phyloP scores from a whole-genome alignment of 805 yeast species.

The Saccharomycopsis sp. region DNA sequence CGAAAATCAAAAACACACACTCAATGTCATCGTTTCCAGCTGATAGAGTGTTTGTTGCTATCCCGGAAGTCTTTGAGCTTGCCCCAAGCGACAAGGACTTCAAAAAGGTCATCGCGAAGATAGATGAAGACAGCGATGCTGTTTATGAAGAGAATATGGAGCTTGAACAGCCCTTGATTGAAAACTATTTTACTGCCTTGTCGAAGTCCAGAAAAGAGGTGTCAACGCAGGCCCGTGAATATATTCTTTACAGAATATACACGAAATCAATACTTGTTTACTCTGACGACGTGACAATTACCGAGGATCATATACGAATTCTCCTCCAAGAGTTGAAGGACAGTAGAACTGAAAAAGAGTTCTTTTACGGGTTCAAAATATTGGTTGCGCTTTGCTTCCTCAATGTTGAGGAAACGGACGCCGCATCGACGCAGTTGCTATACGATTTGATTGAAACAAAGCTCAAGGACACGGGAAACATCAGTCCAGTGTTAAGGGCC shows the following conservation, averaged over 20 bases:
- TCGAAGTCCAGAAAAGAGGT: slow-evolving; percentile 7
- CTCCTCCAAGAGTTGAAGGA: slow-evolving; percentile 6
- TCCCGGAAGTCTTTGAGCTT: not conserved
- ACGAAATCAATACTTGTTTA: not conserved
- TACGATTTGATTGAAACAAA: slow-evolving; percentile 2
- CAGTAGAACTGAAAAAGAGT: slow-evolving; percentile 9
- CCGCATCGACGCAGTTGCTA: not conserved
- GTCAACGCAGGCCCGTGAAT: slow-evolving; percentile 10
- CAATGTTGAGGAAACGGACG: slow-evolving; percentile 9
- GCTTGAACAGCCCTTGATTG: not conserved
- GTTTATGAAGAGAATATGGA: not conserved
- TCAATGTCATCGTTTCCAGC: not conserved
- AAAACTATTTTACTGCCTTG: slow-evolving; percentile 7
- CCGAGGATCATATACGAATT: slow-evolving; percentile 1
- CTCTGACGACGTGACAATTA: not conserved
- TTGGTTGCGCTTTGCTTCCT: slow-evolving; percentile 10
- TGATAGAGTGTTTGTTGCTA: not conserved
- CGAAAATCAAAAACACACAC: no score
- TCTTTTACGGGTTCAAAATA: slow-evolving; percentile 9
- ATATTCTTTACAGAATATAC: slow-evolving; percentile 7
- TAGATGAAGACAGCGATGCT: not conserved
- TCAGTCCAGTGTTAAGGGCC: not conserved
- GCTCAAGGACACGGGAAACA: not conserved
- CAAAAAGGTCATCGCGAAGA: not conserved
- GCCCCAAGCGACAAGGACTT: not conserved